These are phyloP conservation scores for Collybiopsis confluens DNA, from an alignment of 768 basidiomycete species.

Conservation along the genomic window DNA sequence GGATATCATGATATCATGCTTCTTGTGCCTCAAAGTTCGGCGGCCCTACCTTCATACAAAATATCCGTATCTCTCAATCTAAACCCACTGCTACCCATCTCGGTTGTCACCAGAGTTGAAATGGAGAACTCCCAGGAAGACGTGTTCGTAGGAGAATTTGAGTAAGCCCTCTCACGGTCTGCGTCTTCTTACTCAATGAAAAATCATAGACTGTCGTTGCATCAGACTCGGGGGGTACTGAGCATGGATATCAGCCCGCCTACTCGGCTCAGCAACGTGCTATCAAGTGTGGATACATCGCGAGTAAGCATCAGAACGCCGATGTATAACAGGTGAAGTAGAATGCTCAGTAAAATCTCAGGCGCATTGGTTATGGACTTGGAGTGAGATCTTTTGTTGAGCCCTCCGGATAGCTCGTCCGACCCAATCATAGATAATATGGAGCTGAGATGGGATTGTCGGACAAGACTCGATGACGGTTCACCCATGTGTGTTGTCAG, in stretches of 20 bases:
- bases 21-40: conserved; percentile 28
- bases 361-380: conserved; percentile 40
- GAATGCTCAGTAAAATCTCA: conserved; percentile 3
- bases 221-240: conserved; percentile 36
- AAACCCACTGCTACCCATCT: conserved; percentile 42
- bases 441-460: conserved; percentile 44
- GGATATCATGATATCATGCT: conserved; percentile 25
- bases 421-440: conserved; percentile 15
- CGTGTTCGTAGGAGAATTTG: conserved; percentile 32
- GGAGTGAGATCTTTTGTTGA: conserved; percentile 4
- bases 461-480: conserved; percentile 38
- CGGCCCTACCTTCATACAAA: conserved; percentile 32
- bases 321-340: too few species aligned
- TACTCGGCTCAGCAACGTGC: conserved; percentile 34
- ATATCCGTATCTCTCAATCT: conserved; percentile 39
- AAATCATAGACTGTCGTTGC: conserved; percentile 33
- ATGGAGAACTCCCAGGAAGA: conserved; percentile 27
- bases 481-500: conserved; percentile 44
- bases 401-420: too few species aligned
- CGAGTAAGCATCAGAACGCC: conserved; percentile 19
- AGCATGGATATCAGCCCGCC: conserved; percentile 34
- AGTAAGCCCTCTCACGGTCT: conserved; percentile 19
- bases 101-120: conserved; percentile 36
- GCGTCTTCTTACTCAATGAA: not conserved
- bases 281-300: conserved; percentile 28